phyloP scores from a whole-genome alignment of 192 early-diverging fungal species.

The Entomortierella beljakovae region DNA sequence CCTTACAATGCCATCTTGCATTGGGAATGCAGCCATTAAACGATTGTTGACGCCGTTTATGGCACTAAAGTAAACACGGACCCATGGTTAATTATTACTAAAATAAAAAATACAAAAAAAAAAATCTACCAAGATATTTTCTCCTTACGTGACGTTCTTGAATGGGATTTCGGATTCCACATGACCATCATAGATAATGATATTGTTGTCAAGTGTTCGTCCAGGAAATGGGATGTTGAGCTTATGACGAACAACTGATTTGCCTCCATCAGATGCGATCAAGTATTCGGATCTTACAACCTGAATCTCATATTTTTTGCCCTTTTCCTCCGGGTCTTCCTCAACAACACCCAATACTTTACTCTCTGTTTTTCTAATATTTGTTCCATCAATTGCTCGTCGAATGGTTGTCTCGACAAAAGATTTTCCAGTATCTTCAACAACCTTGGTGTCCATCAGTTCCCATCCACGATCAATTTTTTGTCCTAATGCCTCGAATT shows the following conservation, averaged over 20 bases:
- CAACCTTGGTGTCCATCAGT: conserved; percentile 36
- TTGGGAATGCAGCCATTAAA: conserved; percentile 23
- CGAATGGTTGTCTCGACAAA: conserved; percentile 47
- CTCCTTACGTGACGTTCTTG: conserved; percentile 26
- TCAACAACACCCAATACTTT: conserved; percentile 31
- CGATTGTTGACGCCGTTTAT: conserved; percentile 29
- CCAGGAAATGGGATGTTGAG: conserved; percentile 50
- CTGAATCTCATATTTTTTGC: conserved; percentile 29
- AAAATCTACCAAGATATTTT: not conserved
- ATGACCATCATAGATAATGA: conserved; percentile 44
- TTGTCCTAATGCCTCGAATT: conserved; percentile 27
- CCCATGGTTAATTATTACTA: not conserved
- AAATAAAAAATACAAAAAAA: not conserved
- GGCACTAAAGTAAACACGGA: not conserved
- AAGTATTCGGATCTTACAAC: conserved; percentile 39
- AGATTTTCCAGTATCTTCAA: conserved; percentile 12
- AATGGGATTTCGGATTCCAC: conserved; percentile 33
- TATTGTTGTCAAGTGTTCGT: conserved; percentile 35
- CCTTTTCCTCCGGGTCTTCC: conserved; percentile 29
- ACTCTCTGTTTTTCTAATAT: conserved; percentile 38
- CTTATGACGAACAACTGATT: conserved; percentile 47
- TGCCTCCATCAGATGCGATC: conserved; percentile 52
- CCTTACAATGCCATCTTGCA: conserved; percentile 21
- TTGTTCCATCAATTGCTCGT: conserved; percentile 23
- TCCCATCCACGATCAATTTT: conserved; percentile 47